These are phyloP conservation scores for Musa balbisiana DNA, from an alignment of 202 grass and related monocot species.

Conservation along the genomic window DNA sequence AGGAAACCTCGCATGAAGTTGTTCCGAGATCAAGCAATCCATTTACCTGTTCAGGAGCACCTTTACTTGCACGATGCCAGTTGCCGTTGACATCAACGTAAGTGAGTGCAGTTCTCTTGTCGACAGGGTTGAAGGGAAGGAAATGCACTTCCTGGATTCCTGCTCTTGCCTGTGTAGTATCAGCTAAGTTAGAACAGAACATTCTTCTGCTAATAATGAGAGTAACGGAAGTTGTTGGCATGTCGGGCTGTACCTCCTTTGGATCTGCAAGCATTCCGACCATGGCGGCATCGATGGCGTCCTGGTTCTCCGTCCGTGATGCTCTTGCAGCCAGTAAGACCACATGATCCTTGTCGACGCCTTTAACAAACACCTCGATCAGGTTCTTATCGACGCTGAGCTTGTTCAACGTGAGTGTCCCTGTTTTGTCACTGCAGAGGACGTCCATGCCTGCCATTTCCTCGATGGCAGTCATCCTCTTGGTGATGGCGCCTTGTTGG, in stretches of 20 bases:
- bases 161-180: constrained; percentile 47
- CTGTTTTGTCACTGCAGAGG: constrained; percentile 89
- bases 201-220: not conserved
- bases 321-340: constrained; percentile 65
- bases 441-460: constrained; percentile 97
- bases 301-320: constrained; percentile 85
- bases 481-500: constrained; percentile 91
- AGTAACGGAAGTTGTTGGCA: not conserved
- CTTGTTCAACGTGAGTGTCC: constrained; percentile 89
- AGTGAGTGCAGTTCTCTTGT: constrained; percentile 92
- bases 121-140: constrained; percentile 91
- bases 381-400: constrained; percentile 88
- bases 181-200: not conserved
- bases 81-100: constrained; percentile 63
- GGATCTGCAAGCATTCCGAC: constrained; percentile 98
- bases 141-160: constrained; percentile 92
- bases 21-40: not conserved
- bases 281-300: constrained; percentile 94
- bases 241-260: constrained; percentile 45
- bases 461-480: constrained; percentile 97
- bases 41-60: constrained; percentile 84
- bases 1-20: not conserved
- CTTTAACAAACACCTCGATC: constrained; percentile 69
- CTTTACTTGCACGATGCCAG: constrained; percentile 95
- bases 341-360: constrained; percentile 78